Conservation (phyloP, 495 filamentous ascomycete genomes). For the Durotheca rogersii region DNA sequence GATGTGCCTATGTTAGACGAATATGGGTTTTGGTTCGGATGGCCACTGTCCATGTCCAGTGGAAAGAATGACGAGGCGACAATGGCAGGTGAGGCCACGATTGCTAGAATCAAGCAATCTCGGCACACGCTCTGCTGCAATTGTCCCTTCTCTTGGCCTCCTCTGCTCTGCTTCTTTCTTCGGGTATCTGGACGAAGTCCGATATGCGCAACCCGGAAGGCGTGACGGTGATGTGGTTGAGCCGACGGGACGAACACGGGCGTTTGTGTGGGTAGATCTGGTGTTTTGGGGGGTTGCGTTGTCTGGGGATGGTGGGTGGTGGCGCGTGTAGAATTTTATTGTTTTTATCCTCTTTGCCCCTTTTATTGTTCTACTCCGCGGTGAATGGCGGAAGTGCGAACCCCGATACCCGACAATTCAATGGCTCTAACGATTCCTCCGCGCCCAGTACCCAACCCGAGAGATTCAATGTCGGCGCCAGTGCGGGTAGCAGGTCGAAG, state of each 20-base stretch:
- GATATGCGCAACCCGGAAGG: slow-evolving; percentile 8
- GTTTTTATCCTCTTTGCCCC: too few species aligned
- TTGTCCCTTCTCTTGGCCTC: slow-evolving; percentile 14
- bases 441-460: slow-evolving; percentile 36
- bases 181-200: slow-evolving; percentile 14
- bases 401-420: slow-evolving; percentile 13
- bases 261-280: slow-evolving; percentile 3
- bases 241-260: slow-evolving; percentile 12
- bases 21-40: slow-evolving; percentile 34
- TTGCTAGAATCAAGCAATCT: slow-evolving; percentile 30
- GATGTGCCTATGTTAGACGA: slow-evolving; percentile 40
- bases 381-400: slow-evolving; percentile 18
- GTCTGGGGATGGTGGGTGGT: too few species aligned
- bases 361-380: slow-evolving; percentile 1
- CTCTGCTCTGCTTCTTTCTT: slow-evolving; percentile 6
- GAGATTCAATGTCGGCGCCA: slow-evolving; percentile 31
- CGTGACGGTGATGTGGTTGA: slow-evolving; percentile 7
- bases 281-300: background rate
- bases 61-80: slow-evolving; percentile 15
- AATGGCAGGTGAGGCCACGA: slow-evolving; percentile 32
- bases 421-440: slow-evolving; percentile 34
- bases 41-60: slow-evolving; percentile 38
- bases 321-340: too few species aligned
- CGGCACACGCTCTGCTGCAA: slow-evolving; percentile 22
- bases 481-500: slow-evolving; percentile 27